A percentile compares a stretch with the other conserved stretches of the same genome.
Conservation (phyloP, 805 yeast genomes). For the Starmerella sp. region DNA sequence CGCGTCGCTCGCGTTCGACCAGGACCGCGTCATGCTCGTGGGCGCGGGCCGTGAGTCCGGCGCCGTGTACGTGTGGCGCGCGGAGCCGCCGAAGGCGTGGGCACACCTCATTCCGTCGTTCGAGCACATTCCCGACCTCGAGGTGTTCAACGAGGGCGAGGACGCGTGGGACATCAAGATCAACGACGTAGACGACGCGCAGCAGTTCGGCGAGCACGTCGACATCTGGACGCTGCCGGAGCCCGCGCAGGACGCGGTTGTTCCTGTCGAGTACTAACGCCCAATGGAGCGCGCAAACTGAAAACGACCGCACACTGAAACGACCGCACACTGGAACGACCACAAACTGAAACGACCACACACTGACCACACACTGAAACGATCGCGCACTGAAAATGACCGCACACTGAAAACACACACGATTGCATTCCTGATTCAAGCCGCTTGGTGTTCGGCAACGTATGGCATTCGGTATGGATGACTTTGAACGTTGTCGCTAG, state of each 20-base stretch:
- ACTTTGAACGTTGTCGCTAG: too few species aligned
- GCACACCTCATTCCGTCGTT: constrained; percentile 12
- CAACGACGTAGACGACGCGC: background rate
- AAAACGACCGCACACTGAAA: too few species aligned
- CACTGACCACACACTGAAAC: too few species aligned
- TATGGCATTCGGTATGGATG: too few species aligned
- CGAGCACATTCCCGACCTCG: constrained; percentile 12
- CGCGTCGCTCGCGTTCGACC: constrained; percentile 11
- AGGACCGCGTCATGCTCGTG: constrained; percentile 7
- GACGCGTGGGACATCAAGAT: constrained; percentile 11
- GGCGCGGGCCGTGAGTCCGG: constrained; percentile 13
- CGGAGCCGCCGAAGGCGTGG: constrained; percentile 13
- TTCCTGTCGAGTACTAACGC: constrained; percentile 7
- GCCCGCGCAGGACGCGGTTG: constrained; percentile 6
- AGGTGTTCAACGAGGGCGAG: constrained; percentile 11
- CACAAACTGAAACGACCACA: too few species aligned
- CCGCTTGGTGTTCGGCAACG: too few species aligned
- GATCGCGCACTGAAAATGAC: too few species aligned
- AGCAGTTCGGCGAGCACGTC: background rate
- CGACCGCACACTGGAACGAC: too few species aligned
- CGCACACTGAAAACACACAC: too few species aligned
- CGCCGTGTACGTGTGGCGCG: constrained; percentile 15
- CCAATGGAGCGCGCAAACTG: too few species aligned
- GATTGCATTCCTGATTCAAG: too few species aligned
- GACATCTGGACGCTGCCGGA: constrained; percentile 13